Conservation (phyloP, 805 yeast species). For the Teunomyces stri region DNA sequence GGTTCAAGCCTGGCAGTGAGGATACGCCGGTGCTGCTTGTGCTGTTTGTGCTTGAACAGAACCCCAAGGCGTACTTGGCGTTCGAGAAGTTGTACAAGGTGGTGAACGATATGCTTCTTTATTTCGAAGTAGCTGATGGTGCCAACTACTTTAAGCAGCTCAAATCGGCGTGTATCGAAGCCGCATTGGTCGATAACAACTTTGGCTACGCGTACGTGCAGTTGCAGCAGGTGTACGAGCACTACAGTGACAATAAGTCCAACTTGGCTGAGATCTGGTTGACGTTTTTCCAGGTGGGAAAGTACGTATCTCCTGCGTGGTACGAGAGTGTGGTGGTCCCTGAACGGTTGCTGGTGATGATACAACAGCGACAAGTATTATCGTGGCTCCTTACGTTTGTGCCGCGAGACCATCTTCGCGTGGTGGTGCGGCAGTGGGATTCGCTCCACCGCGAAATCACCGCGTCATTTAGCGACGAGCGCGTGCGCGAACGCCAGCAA, state of each 20-base stretch:
- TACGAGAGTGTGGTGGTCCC: slow-evolving; percentile 3
- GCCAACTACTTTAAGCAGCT: slow-evolving; percentile 28
- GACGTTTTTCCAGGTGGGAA: slow-evolving; percentile 72
- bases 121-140: slow-evolving; percentile 24
- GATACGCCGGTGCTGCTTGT: slow-evolving; percentile 35
- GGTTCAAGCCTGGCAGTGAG: background rate
- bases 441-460: slow-evolving; percentile 39
- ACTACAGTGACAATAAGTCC: slow-evolving; percentile 8
- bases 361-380: slow-evolving; percentile 54
- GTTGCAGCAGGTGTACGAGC: slow-evolving; percentile 37
- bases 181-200: slow-evolving; percentile 61
- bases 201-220: slow-evolving; percentile 55
- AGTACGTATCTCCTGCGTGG: slow-evolving; percentile 31
- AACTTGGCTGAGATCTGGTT: slow-evolving; percentile 53
- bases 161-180: slow-evolving; percentile 57
- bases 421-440: slow-evolving; percentile 65
- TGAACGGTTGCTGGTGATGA: slow-evolving; percentile 23
- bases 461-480: slow-evolving; percentile 13
- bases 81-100: slow-evolving; percentile 41
- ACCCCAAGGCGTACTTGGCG: slow-evolving; percentile 49
- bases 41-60: slow-evolving; percentile 49
- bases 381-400: slow-evolving; percentile 46
- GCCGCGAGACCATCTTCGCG: slow-evolving; percentile 38
- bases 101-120: slow-evolving; percentile 39
- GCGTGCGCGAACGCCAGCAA: slow-evolving; percentile 4